Percentiles rank a stretch among this genome's conserved stretches.
These are phyloP conservation scores for Dendrobium chrysotoxum DNA, from an alignment of 106 monocot genomes.

Conservation along the genomic window DNA sequence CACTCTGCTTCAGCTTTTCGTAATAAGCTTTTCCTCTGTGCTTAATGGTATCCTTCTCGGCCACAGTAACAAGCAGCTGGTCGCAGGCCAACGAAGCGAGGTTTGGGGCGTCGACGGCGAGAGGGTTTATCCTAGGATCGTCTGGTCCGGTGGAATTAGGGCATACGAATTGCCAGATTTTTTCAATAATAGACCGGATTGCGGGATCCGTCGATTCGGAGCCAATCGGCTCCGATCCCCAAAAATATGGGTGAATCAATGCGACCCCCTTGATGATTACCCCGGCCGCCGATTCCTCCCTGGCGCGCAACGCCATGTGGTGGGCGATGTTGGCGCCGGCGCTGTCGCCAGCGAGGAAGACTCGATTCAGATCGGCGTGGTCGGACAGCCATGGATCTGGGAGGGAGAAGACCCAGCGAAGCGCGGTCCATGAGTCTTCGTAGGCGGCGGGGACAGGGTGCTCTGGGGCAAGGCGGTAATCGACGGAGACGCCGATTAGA, in stretches of 20 bases:
- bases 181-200: neutral
- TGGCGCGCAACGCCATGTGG: conserved; percentile 31
- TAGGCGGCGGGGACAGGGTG: conserved; percentile 30
- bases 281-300: neutral
- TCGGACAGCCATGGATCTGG: conserved; percentile 33
- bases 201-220: conserved; percentile 1
- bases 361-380: conserved; percentile 24
- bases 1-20: conserved; percentile 8
- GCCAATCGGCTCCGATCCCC: conserved; percentile 6
- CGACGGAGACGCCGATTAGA: conserved; percentile 14
- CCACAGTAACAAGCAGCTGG: neutral
- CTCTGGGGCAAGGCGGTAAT: conserved; percentile 29
- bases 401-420: conserved; percentile 4
- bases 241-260: conserved; percentile 8
- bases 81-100: neutral
- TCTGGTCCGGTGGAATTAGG: conserved; percentile 1
- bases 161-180: neutral
- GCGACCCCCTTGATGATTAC: neutral
- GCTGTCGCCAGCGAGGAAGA: conserved; percentile 52
- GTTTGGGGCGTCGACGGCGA: neutral
- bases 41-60: neutral
- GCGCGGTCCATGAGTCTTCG: conserved; percentile 23
- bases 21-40: conserved; percentile 9
- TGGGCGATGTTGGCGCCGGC: conserved; percentile 54
- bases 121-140: conserved; percentile 6